Evolutionary conservation across 2,329 filamentous ascomycete genomes (phyloP), one percentile per base, ranked within the genome.

Genomic region (Daldinia sp.): DNA sequence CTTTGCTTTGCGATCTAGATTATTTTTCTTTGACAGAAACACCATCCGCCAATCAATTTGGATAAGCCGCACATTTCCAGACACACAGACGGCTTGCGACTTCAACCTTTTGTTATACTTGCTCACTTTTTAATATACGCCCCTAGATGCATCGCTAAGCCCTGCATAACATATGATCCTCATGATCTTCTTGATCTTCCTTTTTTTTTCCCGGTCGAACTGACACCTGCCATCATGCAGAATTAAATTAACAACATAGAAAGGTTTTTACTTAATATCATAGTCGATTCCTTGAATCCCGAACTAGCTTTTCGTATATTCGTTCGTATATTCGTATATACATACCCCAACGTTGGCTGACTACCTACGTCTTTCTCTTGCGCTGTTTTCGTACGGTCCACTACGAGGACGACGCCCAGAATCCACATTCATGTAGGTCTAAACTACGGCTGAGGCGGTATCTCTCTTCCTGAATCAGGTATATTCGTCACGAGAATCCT

Each of bases 161-260:
- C 66, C 66, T 69, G 69, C 63, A 67, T 60, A 59, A 65, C 67
- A 71, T 69, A 50, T 35, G 63, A 69, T 65, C 61, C 64, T 63
- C 63, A 67, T 65, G 18, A 53, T 67, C 57, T 46, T 13, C 33
- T 51, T 58, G 23, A 53, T 66, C 58, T 48, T 23, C 18, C 33
- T 9, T 35, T 9, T 9, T 35, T 42, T 58, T 44, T 61, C 64
- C 64, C 67, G 44, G 64, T 57, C 65, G 35, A 35, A 59, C 50
- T 62, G 42, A 54, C 42, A 50, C 30, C 58, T 60, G 41, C 44
- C 62, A 56, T 58, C 56, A 70, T 70, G 65, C 68, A 68, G 20
- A 59, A 46, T 63, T 63, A 70, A 30, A 70, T 70, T 65, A 70
- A 68, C 15, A 20, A 57, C 46, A 55, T 61, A 63, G 60, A 70